phyloP scores from a whole-genome alignment of 2,329 filamentous ascomycete species.

The Colletotrichum sojae region DNA sequence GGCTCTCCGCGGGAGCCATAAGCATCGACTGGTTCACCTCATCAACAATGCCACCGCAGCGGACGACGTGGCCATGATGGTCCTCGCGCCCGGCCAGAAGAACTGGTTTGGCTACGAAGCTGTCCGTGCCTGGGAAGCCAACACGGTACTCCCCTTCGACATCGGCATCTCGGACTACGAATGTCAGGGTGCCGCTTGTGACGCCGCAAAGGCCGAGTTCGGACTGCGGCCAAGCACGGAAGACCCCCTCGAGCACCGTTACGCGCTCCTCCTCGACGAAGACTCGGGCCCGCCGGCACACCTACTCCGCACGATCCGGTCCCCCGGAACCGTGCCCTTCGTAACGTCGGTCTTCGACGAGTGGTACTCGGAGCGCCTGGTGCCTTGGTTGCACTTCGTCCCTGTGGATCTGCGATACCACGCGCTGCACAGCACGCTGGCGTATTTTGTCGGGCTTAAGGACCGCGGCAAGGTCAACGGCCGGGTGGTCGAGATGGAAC shows the following conservation, averaged over 20 bases:
- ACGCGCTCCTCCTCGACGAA: slow-evolving; percentile 80
- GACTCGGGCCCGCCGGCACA: slow-evolving; percentile 74
- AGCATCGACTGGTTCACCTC: slow-evolving; percentile 80
- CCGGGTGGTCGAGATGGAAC: slow-evolving; percentile 61
- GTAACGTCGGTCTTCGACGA: slow-evolving; percentile 80
- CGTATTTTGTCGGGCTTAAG: slow-evolving; percentile 78
- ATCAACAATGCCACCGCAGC: slow-evolving; percentile 69
- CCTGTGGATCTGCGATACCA: slow-evolving; percentile 82
- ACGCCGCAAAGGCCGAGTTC: slow-evolving; percentile 67
- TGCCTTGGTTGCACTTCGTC: slow-evolving; percentile 85
- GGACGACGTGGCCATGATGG: slow-evolving; percentile 68
- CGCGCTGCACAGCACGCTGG: slow-evolving; percentile 79
- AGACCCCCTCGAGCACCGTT: slow-evolving; percentile 76
- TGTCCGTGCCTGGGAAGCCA: slow-evolving; percentile 67
- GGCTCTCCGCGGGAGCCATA: slow-evolving; percentile 76
- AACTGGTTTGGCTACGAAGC: slow-evolving; percentile 67
- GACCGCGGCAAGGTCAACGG: slow-evolving; percentile 59
- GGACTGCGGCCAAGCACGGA: slow-evolving; percentile 55
- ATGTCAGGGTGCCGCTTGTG: slow-evolving; percentile 67
- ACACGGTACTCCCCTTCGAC: slow-evolving; percentile 66
- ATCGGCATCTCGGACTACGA: slow-evolving; percentile 72
- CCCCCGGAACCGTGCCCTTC: slow-evolving; percentile 74
- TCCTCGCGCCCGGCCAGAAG: slow-evolving; percentile 59
- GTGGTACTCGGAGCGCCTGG: slow-evolving; percentile 83
- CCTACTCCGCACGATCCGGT: slow-evolving; percentile 76